Percentiles rank a stretch among this genome's conserved stretches.
Conservation (phyloP, 306 rosid species). For the Malus sylvestris region DNA sequence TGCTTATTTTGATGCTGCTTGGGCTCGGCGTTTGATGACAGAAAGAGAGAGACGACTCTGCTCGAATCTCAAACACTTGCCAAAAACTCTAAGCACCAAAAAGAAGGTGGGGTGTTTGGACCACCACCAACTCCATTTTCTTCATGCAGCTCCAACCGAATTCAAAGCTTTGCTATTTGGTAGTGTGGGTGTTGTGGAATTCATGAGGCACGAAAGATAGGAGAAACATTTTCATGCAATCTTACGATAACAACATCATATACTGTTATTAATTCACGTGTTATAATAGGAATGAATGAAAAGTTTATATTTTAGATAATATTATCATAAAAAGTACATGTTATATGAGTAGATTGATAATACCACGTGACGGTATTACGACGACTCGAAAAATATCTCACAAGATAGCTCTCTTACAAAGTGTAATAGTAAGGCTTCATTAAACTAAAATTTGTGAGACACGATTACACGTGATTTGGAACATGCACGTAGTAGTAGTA, state of each 20-base stretch:
- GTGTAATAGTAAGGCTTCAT: constrained; percentile 17
- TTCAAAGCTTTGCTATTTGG: not conserved
- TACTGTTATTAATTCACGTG: not conserved
- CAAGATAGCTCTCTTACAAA: constrained; percentile 4
- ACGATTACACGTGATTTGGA: constrained; percentile 30
- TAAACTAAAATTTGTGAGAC: not conserved
- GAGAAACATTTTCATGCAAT: not conserved
- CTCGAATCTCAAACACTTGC: constrained; percentile 24
- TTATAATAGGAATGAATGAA: not conserved
- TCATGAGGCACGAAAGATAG: not conserved
- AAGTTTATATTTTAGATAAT: not conserved
- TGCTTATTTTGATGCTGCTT: constrained; percentile 10
- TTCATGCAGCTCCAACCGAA: constrained; percentile 12
- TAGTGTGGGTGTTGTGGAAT: not conserved
- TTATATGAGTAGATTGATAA: not conserved
- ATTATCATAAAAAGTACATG: not conserved
- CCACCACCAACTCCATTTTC: constrained; percentile 9
- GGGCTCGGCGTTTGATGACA: constrained; percentile 11
- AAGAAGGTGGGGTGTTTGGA: constrained; percentile 17
- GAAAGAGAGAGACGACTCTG: not conserved
- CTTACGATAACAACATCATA: rapidly evolving
- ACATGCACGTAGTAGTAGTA: constrained; percentile 1
- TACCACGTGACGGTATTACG: too few species aligned
- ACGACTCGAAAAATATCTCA: not conserved
- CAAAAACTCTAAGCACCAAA: not conserved